phyloP scores from a whole-genome alignment of 192 early-diverging fungal species.

The Coemansia sp. region DNA sequence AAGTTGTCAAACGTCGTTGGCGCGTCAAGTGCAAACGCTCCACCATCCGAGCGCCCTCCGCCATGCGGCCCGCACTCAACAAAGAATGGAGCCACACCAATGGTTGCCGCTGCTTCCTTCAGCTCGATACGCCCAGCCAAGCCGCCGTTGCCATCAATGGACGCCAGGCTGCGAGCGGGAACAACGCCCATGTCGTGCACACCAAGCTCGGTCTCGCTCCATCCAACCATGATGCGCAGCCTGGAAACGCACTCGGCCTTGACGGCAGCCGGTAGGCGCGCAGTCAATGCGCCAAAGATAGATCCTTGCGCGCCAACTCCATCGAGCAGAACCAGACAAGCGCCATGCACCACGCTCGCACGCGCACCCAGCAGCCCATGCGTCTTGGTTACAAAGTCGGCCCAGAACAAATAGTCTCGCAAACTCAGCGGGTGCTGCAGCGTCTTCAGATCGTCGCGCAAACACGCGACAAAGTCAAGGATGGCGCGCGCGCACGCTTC shows the following conservation, averaged over 20 bases:
- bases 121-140: conserved; percentile 9
- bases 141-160: neutral
- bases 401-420: conserved; percentile 94
- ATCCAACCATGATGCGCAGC: conserved; percentile 50
- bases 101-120: conserved; percentile 21
- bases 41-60: conserved; percentile 20
- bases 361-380: conserved; percentile 52
- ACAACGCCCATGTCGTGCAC: conserved; percentile 35
- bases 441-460: conserved; percentile 34
- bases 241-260: conserved; percentile 49
- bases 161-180: conserved; percentile 8
- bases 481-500: conserved; percentile 61
- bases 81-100: conserved; percentile 83
- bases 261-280: conserved; percentile 22
- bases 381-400: conserved; percentile 73
- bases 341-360: conserved; percentile 81
- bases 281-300: conserved; percentile 4
- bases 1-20: conserved; percentile 91
- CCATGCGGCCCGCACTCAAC: conserved; percentile 63
- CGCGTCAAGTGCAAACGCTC: conserved; percentile 81
- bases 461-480: conserved; percentile 84
- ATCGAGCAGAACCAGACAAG: conserved; percentile 88
- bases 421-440: conserved; percentile 66
- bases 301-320: conserved; percentile 83
- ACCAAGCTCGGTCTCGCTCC: neutral